Percentiles rank a stretch among this genome's conserved stretches.
Conservation (phyloP, 1,139 yeast species). For the Blastobotrys ciferrii region DNA sequence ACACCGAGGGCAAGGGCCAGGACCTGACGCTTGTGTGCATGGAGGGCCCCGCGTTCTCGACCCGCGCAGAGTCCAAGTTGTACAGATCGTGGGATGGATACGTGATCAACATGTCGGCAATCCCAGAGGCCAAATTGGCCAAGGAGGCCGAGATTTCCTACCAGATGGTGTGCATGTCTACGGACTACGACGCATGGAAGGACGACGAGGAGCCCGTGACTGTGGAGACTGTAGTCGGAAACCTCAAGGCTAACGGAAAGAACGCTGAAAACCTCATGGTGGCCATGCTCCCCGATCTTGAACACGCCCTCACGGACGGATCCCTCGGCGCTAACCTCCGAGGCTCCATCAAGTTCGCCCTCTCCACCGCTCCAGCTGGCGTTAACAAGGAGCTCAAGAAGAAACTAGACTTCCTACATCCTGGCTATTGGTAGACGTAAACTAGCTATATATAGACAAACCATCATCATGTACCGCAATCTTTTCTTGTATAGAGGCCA, state of each 20-base stretch:
- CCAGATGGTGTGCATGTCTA: conserved; percentile 98
- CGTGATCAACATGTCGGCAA: conserved; percentile 92
- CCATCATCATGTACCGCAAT: neutral
- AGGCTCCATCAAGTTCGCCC: conserved; percentile 78
- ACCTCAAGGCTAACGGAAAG: conserved; percentile 79
- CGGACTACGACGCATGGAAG: conserved; percentile 98
- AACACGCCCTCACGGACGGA: conserved; percentile 58
- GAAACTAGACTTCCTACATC: conserved; percentile 83
- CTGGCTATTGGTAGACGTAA: conserved; percentile 85
- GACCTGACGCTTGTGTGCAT: conserved; percentile 88
- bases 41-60: conserved; percentile 99
- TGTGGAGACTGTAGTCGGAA: conserved; percentile 91
- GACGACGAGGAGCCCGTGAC: conserved; percentile 94
- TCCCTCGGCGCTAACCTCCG: conserved; percentile 64
- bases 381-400: conserved; percentile 69
- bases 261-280: conserved; percentile 82
- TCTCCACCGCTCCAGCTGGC: conserved; percentile 76
- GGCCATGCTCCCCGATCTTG: conserved; percentile 62
- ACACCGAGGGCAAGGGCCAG: conserved; percentile 49
- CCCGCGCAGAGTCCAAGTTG: conserved; percentile 92
- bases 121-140: conserved; percentile 95
- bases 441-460: conserved; percentile 1
- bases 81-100: conserved; percentile 91
- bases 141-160: conserved; percentile 95
- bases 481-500: neutral